phyloP scores from a whole-genome alignment of 2,329 filamentous ascomycete species.

The Atkinsonella texensis region DNA sequence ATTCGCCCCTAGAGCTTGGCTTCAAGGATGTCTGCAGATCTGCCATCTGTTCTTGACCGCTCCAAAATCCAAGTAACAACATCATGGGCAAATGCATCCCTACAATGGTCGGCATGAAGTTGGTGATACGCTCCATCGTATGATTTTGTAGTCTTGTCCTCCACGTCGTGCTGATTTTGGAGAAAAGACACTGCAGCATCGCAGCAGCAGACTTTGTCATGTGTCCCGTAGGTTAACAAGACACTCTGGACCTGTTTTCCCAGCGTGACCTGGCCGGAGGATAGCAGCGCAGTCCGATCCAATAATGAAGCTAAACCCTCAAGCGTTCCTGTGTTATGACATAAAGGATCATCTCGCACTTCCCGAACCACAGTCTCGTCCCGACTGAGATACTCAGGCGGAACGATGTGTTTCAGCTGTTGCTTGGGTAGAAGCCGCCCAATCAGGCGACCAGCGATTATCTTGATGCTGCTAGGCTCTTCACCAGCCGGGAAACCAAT shows the following conservation, averaged over 20 bases:
- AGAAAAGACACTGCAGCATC: constrained; percentile 53
- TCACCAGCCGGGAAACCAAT: constrained; percentile 57
- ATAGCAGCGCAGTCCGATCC: constrained; percentile 54
- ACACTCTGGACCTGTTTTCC: constrained; percentile 47
- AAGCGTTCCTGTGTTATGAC: constrained; percentile 78
- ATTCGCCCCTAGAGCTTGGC: constrained; percentile 24
- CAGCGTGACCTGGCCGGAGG: constrained; percentile 40
- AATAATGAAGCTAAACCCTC: constrained; percentile 67
- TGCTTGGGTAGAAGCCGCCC: constrained; percentile 53
- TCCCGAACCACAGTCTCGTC: constrained; percentile 51
- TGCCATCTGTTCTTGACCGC: constrained; percentile 11
- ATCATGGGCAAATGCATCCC: constrained; percentile 44
- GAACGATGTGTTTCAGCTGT: constrained; percentile 56
- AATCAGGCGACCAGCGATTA: constrained; percentile 55
- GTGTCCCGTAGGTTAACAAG: constrained; percentile 66
- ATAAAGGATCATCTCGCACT: constrained; percentile 54
- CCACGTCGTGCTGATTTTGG: constrained; percentile 39
- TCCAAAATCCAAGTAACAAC: constrained; percentile 55
- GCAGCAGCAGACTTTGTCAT: constrained; percentile 57
- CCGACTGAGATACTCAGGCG: constrained; percentile 51
- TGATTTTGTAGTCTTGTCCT: constrained; percentile 57
- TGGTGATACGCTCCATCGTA: constrained; percentile 76
- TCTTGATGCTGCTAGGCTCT: constrained; percentile 50
- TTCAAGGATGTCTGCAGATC: constrained; percentile 13
- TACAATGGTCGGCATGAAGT: constrained; percentile 48